Evolutionary conservation across 2,329 filamentous ascomycete species (phyloP), one percentile per base, ranked within the genome.

Genomic region (Ceratocystis destructans): DNA sequence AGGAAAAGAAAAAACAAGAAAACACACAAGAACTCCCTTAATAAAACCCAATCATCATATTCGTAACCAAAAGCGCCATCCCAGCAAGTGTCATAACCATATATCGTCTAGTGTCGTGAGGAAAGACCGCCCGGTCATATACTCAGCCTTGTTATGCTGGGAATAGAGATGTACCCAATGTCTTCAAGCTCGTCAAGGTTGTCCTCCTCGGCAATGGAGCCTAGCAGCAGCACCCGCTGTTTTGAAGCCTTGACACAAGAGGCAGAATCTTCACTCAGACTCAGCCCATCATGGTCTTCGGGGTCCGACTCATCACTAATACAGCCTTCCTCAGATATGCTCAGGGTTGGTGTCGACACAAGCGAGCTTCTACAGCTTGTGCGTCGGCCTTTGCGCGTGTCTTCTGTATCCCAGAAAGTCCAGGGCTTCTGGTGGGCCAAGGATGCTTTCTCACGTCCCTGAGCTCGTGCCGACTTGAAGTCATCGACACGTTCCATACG

Each of bases 131-230:
- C 28, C 25, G 31, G 31, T 57, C 53, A 57, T 12, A 57, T n/a
- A 17, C 53, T 31, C 12, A 57, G 31, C 31, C 53, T 33, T 31
- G 28, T n/a, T 31, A 57, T 57, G 28, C n/a, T 44, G 7, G 57
- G 57, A 33, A 65, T 64, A 20, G 64, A 62, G 31, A 68, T 68
- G n/a, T 66, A 68, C n/a, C 65, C 67, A 45, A 68, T 64, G 20
- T 64, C 64, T 46, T 68, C 67, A 20, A 68, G 48, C 17, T 66
- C 63, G 17, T 68, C 53, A 7, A 64, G 33, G 20, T 64, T 50
- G 8, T 61, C 55, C 15, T 64, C 64, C 33, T 65, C 67, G 5
- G 53, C 50, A n/a, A 68, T 61, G 8, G 64, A 31, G 37, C 50
- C 46, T 17, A 65, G 25, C 12, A 15, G 57, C 17, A 53, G 41